phyloP scores from a whole-genome alignment of 768 basidiomycete genomes.

The Lentinula boryana region DNA sequence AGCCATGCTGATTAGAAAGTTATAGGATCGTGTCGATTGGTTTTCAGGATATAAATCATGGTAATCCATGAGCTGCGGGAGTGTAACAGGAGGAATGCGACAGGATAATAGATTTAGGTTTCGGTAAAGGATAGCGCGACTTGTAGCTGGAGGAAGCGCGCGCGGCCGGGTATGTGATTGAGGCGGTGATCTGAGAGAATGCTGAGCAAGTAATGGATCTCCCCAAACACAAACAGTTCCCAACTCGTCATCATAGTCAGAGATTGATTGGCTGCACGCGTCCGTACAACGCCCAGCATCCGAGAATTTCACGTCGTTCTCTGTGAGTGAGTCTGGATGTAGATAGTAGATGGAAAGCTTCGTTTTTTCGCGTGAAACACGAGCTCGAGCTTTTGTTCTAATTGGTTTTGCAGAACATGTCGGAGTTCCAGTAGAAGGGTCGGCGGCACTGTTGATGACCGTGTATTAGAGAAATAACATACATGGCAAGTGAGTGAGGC shows the following conservation, averaged over 20 bases:
- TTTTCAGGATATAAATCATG: slow-evolving; percentile 32
- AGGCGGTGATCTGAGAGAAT: slow-evolving; percentile 1
- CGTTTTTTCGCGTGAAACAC: not conserved
- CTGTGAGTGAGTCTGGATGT: slow-evolving; percentile 17
- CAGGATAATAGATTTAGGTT: slow-evolving; percentile 29
- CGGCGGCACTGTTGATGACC: not conserved
- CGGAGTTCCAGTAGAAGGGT: not conserved
- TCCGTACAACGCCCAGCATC: slow-evolving; percentile 18
- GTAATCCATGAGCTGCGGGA: slow-evolving; percentile 41
- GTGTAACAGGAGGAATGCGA: slow-evolving; percentile 18
- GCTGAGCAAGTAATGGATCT: not conserved
- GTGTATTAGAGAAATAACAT: not conserved
- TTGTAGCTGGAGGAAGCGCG: slow-evolving; percentile 22
- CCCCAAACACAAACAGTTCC: not conserved
- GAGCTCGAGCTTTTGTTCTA: not conserved
- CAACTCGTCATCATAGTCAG: not conserved
- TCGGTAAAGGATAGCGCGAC: slow-evolving; percentile 27
- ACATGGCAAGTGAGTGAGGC: not conserved
- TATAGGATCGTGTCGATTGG: slow-evolving; percentile 40
- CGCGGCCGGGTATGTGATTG: slow-evolving; percentile 1
- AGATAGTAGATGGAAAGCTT: slow-evolving; percentile 5
- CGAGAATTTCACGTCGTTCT: slow-evolving; percentile 17
- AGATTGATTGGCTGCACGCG: not conserved
- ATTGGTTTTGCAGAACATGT: not conserved
- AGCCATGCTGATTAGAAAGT: slow-evolving; percentile 38